Evolutionary conservation across 129 eudicot species (phyloP).

Genomic region (Centaurea solstitialis): DNA sequence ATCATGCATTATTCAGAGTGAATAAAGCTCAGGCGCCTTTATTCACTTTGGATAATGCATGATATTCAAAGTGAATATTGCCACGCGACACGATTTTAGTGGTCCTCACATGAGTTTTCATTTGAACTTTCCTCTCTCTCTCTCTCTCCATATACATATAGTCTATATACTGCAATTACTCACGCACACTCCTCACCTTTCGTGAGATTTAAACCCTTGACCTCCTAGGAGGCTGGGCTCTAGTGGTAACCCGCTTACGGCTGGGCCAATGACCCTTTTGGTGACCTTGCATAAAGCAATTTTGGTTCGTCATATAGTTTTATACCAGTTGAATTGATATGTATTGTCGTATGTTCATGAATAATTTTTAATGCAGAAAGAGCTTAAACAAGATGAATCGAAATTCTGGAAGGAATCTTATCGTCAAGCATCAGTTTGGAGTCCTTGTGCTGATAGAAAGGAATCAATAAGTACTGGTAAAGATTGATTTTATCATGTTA

Average conservation of each 20-base stretch:
- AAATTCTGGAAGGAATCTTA: conserved; percentile 72
- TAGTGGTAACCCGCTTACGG: too few relatives aligned
- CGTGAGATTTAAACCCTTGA: neutral
- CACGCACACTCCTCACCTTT: neutral
- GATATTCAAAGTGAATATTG: too few relatives aligned
- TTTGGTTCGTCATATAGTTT: neutral
- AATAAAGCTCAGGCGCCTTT: too few relatives aligned
- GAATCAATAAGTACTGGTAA: conserved; percentile 39
- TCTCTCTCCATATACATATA: too few relatives aligned
- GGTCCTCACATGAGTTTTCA: too few relatives aligned
- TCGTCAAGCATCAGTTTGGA: conserved; percentile 67
- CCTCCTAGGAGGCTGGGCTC: too few relatives aligned
- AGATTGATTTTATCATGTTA: neutral
- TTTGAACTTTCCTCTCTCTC: too few relatives aligned
- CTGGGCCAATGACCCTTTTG: too few relatives aligned
- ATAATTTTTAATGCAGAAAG: conserved; percentile 38
- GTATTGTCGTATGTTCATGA: neutral
- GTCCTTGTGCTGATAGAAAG: conserved; percentile 79
- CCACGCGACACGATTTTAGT: too few relatives aligned
- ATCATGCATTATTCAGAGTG: too few relatives aligned
- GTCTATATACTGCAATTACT: neutral
- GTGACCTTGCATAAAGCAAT: neutral
- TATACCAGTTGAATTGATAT: neutral
- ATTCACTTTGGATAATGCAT: too few relatives aligned
- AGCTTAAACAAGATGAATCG: conserved; percentile 46